phyloP scores from a whole-genome alignment of 75 land plant genomes.

The Isoetes taiwanensis region DNA sequence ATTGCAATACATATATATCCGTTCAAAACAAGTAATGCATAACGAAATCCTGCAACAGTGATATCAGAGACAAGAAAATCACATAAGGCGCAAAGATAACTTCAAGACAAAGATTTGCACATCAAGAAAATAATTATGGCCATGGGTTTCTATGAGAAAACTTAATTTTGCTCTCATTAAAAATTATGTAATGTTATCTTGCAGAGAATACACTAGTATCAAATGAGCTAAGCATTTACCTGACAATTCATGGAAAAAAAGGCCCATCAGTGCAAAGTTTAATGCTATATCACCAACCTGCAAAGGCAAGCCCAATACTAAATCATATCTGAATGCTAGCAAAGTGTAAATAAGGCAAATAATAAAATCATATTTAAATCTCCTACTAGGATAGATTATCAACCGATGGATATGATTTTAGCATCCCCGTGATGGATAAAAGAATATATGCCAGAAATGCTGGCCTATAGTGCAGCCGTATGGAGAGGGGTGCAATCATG shows the following conservation, averaged over 20 bases:
- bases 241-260: slow-evolving; percentile 52
- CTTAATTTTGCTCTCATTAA: background rate
- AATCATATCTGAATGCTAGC: background rate
- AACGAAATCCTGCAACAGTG: slow-evolving; percentile 52
- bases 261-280: slow-evolving; percentile 51
- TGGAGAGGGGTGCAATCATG: slow-evolving; percentile 70
- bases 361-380: background rate
- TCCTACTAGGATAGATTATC: background rate
- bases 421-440: slow-evolving; percentile 55
- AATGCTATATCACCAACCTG: slow-evolving; percentile 90
- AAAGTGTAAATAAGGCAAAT: slow-evolving; percentile 1
- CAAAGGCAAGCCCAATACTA: background rate
- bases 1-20: slow-evolving; percentile 59
- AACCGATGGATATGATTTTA: slow-evolving; percentile 88
- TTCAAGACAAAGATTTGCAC: background rate
- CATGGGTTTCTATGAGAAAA: background rate
- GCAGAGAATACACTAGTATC: background rate
- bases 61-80: background rate
- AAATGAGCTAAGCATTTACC: slow-evolving; percentile 20
- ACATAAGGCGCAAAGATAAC: background rate
- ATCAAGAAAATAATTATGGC: slow-evolving; percentile 1
- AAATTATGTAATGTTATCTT: background rate
- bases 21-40: slow-evolving; percentile 61
- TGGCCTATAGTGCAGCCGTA: slow-evolving; percentile 73
- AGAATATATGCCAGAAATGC: slow-evolving; percentile 69